A percentile compares a stretch with the other conserved stretches of the same genome.
Conservation (phyloP, 2,329 filamentous ascomycete genomes). For the Fusarium hostae region DNA sequence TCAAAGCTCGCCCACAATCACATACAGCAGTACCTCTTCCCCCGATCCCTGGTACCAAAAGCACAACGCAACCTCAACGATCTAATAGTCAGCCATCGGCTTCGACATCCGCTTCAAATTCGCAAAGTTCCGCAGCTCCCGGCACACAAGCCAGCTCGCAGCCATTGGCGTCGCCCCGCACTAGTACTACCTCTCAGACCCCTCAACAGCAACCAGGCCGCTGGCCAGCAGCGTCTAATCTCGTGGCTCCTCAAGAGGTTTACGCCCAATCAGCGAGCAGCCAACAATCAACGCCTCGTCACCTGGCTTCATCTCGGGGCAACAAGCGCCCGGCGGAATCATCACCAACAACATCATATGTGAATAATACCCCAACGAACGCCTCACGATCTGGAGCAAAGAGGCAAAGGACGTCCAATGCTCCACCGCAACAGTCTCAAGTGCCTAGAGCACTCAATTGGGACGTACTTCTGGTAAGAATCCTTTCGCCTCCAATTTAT, state of each 20-base stretch:
- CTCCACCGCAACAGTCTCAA: background rate
- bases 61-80: background rate
- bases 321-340: background rate
- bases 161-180: background rate
- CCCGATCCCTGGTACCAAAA: background rate
- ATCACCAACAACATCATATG: background rate
- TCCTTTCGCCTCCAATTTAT: too few relatives aligned
- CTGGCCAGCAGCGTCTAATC: background rate
- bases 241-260: background rate
- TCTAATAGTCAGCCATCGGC: background rate
- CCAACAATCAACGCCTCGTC: background rate
- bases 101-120: background rate
- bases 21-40: background rate
- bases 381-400: background rate
- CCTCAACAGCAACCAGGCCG: background rate
- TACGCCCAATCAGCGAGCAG: background rate
- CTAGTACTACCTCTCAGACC: background rate
- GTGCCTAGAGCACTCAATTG: background rate
- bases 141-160: background rate
- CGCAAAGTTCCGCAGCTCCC: background rate
- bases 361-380: background rate
- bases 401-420: background rate
- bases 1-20: background rate
- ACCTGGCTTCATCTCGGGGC: background rate
- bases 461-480: background rate